Evolutionary conservation across 768 basidiomycete genomes (phyloP), one percentile per base, ranked within the genome.

Genomic region (Tricholoma terreum): DNA sequence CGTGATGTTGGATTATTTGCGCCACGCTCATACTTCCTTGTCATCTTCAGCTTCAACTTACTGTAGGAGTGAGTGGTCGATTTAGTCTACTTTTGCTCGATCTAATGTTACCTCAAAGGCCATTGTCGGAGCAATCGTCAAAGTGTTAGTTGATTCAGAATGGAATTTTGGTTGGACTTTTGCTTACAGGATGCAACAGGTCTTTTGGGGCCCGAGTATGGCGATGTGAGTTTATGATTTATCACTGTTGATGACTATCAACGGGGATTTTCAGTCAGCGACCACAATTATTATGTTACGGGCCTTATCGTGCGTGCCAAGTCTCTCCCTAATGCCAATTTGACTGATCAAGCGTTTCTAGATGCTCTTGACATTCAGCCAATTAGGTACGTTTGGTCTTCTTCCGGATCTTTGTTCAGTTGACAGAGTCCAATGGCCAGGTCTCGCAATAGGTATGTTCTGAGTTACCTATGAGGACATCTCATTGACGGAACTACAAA

Each of bases 141-240:
- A 86, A 66, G 58, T 59, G 76, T 77, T 54, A 33, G 74, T 66
- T 12, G 3, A 11, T 27, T 40, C 9, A 24, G 19, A 30, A 52
- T 27, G 46, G 15, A 33, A 22, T 24, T 31, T 6, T 40, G 40
- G 19, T 46, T 33, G 15, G 46, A 57, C 36, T 45, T 50, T 45
- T 43, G 14, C 55, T 58, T 21, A 60, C 17, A n/a, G 15, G 35
- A 33, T 21, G 31, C 17, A 57, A n/a, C 52, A 86, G 84, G 31
- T 77, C 77, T 50, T 87, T 86, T 56, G 79, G 76, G 0, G 65
- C 85, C 52, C 78, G 85, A 24, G 86, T 87, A 19, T 88, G 84
- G 81, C 69, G 85, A 70, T 87, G 86, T 87, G 65, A 62, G 77
- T 65, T 19, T 19, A 15, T 48, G 5, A 17, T 27, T 11, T 14